Evolutionary conservation across 345 rosid species (phyloP).

Genomic region (Iberis pinnata): DNA sequence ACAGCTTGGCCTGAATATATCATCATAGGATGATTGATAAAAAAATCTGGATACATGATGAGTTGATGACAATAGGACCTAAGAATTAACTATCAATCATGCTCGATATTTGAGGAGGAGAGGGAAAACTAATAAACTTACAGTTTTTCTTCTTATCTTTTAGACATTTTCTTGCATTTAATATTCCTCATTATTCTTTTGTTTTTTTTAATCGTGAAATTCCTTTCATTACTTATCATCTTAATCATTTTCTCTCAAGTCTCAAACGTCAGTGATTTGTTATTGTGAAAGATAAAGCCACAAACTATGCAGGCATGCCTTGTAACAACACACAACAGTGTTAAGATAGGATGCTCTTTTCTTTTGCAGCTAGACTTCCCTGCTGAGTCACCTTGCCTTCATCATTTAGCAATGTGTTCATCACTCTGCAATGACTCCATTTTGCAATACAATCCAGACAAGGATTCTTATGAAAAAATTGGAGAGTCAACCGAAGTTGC

Average conservation of each 20-base stretch:
- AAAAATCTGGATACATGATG: slow-evolving; percentile 10
- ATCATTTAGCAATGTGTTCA: slow-evolving; percentile 89
- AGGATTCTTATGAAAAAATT: slow-evolving; percentile 79
- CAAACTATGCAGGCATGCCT: background rate
- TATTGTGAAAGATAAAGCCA: slow-evolving; percentile 6
- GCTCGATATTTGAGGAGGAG: background rate
- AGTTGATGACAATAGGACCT: slow-evolving; percentile 4
- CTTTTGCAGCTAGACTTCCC: slow-evolving; percentile 79
- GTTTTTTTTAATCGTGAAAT: background rate
- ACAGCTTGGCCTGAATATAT: slow-evolving; percentile 6
- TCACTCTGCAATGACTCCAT: slow-evolving; percentile 93
- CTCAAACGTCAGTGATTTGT: no score
- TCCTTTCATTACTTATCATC: slow-evolving; percentile 3
- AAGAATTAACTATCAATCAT: background rate
- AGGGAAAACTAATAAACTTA: background rate
- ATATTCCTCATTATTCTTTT: slow-evolving; percentile 4
- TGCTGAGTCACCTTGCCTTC: slow-evolving; percentile 91
- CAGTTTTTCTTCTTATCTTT: background rate
- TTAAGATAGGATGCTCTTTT: slow-evolving; percentile 16
- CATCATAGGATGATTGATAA: slow-evolving; percentile 5
- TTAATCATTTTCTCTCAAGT: slow-evolving; percentile 9
- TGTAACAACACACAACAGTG: slow-evolving; percentile 12
- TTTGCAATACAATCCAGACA: slow-evolving; percentile 94
- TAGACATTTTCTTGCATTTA: background rate
- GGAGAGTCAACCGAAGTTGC: slow-evolving; percentile 99